A percentile compares a stretch with the other conserved stretches of the same genome.
phyloP scores from a whole-genome alignment of 192 early-diverging fungal genomes.

The Backusella parvicylindrica region DNA sequence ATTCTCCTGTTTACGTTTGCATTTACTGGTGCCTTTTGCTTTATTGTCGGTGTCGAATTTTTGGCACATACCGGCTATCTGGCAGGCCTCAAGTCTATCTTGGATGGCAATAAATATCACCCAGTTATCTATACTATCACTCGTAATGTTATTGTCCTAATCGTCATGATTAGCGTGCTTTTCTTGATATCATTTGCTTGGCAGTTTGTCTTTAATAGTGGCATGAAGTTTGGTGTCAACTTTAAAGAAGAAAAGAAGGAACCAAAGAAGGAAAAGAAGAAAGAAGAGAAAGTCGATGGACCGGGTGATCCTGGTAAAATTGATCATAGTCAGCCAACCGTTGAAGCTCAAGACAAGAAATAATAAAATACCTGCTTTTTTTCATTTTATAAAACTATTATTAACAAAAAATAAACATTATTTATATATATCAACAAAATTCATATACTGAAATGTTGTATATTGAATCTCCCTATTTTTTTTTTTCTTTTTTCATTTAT shows the following conservation, averaged over 20 bases:
- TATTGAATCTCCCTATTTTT: not conserved
- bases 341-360: not conserved
- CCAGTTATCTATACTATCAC: not conserved
- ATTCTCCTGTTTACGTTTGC: conserved; percentile 8
- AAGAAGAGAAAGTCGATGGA: not conserved
- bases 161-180: conserved; percentile 5
- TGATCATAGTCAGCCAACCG: not conserved
- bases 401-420: not conserved
- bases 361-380: not conserved
- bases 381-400: not conserved
- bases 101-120: conserved; percentile 19
- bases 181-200: conserved; percentile 18
- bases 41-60: conserved; percentile 16
- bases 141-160: not conserved
- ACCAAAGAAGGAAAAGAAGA: not conserved
- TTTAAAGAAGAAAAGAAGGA: not conserved
- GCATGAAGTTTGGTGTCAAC: conserved; percentile 23
- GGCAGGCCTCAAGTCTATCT: not conserved
- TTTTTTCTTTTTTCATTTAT: not conserved
- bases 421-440: not conserved
- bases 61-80: conserved; percentile 21
- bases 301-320: not conserved
- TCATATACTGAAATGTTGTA: too few relatives aligned
- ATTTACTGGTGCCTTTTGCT: conserved; percentile 11
- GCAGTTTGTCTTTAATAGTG: conserved; percentile 3